Base-by-base conservation (phyloP, 2,329 filamentous ascomycete species). In the Samsoniella hepiali region DNA sequence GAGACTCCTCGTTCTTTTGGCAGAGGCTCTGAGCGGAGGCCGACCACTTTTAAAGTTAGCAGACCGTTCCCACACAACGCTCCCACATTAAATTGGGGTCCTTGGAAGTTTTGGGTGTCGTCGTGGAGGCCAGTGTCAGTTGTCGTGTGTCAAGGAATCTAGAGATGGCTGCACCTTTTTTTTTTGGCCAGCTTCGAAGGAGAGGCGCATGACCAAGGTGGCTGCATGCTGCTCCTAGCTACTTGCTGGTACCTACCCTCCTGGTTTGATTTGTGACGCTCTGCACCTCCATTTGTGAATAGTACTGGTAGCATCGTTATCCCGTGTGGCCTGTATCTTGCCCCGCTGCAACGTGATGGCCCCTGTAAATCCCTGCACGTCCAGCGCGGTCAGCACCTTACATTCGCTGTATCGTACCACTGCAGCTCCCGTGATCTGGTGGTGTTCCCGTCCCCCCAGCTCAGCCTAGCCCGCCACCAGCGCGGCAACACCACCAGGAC, bases 71-170 rank as follows among this genome's bases (percentile, higher is more conserved):
- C 36, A 22, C 32, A 50, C 42, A 42, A 50, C 44, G 49, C 58
- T 61, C 49, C 57, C 58, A 61, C 36, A 61, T 22, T 61, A 29
- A 58, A 51, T 8, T 60, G 58, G 38, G 58, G 29, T 60, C 32
- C 9, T 60, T 17, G 42, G 40, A 36, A 27, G 7, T 15, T 45
- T 44, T 32, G 57, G 49, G 38, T 32, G 27, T 40, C 45, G 44
- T 42, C 58, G 34, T 60, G 45, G 58, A 60, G 58, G 36, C 17
- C 34, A 44, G 13, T 10, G 15, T 15, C 10, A 38, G 58, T 60
- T 60, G 47, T 60, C 44, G 27, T 60, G 58, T 60, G 58, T 60
- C 58, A 60, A 15, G 36, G 29, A 34, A 60, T 53, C 42, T 27
- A 51, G 56, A 11, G 27, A 10, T 56, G 53, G 36, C 8, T 36